A percentile compares a stretch with the other conserved stretches of the same genome.
phyloP scores from a whole-genome alignment of 2,329 filamentous ascomycete genomes.

The Apiospora pterosperma region DNA sequence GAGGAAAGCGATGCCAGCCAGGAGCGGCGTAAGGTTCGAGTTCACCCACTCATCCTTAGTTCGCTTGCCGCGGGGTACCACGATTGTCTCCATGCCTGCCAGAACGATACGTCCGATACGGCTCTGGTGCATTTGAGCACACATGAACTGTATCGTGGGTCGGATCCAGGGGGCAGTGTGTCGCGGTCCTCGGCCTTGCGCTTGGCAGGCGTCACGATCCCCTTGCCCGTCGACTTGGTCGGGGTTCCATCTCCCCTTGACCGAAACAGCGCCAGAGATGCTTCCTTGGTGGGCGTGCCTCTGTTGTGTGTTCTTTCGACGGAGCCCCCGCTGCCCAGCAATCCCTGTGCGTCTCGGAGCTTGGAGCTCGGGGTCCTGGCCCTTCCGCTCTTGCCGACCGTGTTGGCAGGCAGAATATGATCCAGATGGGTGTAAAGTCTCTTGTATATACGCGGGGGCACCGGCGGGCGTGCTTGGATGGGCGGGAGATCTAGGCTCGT shows the following conservation, averaged over 20 bases:
- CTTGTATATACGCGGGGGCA: slow-evolving; percentile 77
- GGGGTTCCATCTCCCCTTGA: slow-evolving; percentile 36
- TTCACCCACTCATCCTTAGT: slow-evolving; percentile 47
- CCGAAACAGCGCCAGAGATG: slow-evolving; percentile 39
- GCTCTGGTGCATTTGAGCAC: slow-evolving; percentile 57
- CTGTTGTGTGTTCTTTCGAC: slow-evolving; percentile 35
- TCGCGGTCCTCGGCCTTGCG: slow-evolving; percentile 26
- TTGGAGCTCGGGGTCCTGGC: slow-evolving; percentile 31
- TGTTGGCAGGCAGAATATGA: slow-evolving; percentile 54
- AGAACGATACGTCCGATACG: slow-evolving; percentile 69
- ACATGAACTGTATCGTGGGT: slow-evolving; percentile 63
- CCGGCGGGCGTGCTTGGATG: slow-evolving; percentile 72
- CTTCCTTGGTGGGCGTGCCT: slow-evolving; percentile 44
- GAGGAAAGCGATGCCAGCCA: slow-evolving; percentile 60
- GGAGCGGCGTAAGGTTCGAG: slow-evolving; percentile 48
- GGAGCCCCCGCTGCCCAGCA: slow-evolving; percentile 25
- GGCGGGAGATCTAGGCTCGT: slow-evolving; percentile 72
- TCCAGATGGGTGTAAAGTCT: slow-evolving; percentile 80
- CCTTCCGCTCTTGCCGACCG: slow-evolving; percentile 19
- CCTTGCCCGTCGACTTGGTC: slow-evolving; percentile 37
- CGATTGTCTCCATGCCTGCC: slow-evolving; percentile 64
- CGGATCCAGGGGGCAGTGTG: slow-evolving; percentile 64
- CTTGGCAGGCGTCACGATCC: slow-evolving; percentile 17
- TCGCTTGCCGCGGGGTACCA: slow-evolving; percentile 38
- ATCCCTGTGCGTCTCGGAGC: slow-evolving; percentile 28